Evolutionary conservation across 768 basidiomycete species (phyloP).

Genomic region (Exsudoporus frostii): DNA sequence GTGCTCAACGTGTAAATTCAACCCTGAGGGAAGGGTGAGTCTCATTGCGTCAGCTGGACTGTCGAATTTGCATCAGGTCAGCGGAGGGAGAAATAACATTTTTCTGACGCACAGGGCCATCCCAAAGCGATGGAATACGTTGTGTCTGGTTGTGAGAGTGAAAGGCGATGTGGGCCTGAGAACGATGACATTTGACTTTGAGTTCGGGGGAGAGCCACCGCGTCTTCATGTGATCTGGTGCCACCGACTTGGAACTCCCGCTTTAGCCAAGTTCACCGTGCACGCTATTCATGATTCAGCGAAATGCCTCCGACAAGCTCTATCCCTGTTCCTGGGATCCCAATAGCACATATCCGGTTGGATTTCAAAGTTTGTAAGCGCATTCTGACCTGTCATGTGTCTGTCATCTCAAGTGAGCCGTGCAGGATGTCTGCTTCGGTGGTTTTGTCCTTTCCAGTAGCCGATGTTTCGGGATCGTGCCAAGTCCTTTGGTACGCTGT

Average conservation of each 20-base stretch:
- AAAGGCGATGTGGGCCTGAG: neutral
- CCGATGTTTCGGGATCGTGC: neutral
- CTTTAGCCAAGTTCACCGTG: neutral
- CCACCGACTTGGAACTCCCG: neutral
- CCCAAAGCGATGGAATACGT: neutral
- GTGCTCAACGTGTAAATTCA: conserved; percentile 1
- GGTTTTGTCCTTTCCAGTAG: neutral
- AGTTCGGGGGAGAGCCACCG: neutral
- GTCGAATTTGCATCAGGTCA: neutral
- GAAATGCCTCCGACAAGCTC: neutral
- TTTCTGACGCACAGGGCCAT: neutral
- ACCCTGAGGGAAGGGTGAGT: conserved; percentile 4
- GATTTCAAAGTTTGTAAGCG: neutral
- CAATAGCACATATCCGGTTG: neutral
- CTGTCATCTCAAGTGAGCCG: conserved; percentile 2
- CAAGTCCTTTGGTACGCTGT: neutral
- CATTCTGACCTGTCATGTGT: conserved; percentile 1
- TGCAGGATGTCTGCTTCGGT: conserved; percentile 2
- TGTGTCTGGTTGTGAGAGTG: neutral
- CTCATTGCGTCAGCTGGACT: conserved; percentile 5
- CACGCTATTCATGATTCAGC: neutral
- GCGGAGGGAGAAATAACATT: neutral
- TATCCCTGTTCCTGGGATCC: neutral
- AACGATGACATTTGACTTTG: neutral
- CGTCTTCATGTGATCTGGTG: neutral